These are phyloP conservation scores for Fusarium falciforme DNA, from an alignment of 2,329 filamentous ascomycete species.

Conservation along the genomic window DNA sequence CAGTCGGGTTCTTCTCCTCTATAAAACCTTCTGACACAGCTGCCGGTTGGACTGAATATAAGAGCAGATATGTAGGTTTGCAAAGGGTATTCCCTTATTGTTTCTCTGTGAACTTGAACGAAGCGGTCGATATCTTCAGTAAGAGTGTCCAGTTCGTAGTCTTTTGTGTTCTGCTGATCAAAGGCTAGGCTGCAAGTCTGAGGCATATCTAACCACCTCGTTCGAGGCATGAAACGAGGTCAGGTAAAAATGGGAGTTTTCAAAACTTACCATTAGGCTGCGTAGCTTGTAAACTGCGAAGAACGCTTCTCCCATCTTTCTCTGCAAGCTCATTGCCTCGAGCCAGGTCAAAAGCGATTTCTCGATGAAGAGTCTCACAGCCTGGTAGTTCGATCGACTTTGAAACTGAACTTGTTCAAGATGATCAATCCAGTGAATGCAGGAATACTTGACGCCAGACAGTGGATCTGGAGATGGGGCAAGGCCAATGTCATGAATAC, in stretches of 20 bases:
- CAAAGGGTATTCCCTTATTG: not conserved
- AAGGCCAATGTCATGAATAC: rapidly evolving
- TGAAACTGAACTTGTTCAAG: not conserved
- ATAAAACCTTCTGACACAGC: not conserved
- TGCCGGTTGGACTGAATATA: not conserved
- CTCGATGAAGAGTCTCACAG: not conserved
- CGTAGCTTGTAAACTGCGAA: rapidly evolving
- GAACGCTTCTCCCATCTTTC: rapidly evolving
- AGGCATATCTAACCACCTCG: not conserved
- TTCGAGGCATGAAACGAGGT: not conserved
- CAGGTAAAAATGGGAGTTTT: not conserved
- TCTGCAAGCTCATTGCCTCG: not conserved
- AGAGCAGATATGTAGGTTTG: not conserved
- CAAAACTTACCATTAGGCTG: not conserved
- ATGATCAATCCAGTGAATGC: not conserved
- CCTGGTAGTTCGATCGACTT: not conserved
- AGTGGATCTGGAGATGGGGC: not conserved
- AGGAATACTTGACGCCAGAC: not conserved
- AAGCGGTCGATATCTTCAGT: not conserved
- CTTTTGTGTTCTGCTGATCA: not conserved
- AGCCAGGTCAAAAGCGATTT: not conserved
- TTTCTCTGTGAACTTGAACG: rapidly evolving
- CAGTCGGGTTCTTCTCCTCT: not conserved
- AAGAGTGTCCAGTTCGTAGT: not conserved
- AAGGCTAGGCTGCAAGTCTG: not conserved